Evolutionary conservation across 31 red algal genomes (phyloP), one percentile per base, ranked within the genome.

Genomic region (Odonthalia washingtoniensis): DNA sequence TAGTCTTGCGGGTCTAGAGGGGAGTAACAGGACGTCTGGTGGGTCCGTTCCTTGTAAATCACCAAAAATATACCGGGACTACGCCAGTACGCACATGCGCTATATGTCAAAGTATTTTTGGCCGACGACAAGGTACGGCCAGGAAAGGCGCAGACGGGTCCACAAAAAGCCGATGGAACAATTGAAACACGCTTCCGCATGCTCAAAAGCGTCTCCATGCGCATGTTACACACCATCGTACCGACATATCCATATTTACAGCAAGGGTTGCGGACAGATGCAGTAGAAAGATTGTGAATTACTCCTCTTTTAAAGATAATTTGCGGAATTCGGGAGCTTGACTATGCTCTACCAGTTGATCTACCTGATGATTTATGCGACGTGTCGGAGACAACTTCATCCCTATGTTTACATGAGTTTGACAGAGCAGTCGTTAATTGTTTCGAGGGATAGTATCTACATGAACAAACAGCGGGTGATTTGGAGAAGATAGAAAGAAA

Each of bases 61-160:
- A 4, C 40, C 68, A 1, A 85, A 85, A 30, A 75, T 31, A 3
- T 37, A 26, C 9, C 43, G 67, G 14, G 46, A 85, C 21, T 85
- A 60, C 64, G 35, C 57, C 3, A 9, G 2, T 18, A 53, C 82
- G 2, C 82, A 85, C 0, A 34, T 32, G 16, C 69, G 64, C 44
- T 85, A 85, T 0, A 85, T 74, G 41, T 4, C 36, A 0, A 75
- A 85, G 26, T 75, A 74, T 12, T 85, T 85, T 75, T 85, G 82
- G 82, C 42, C 69, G 3, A 1, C 21, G 3, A 18, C 44, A 1
- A 5, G 12, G 18, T 75, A 2, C 2, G 82, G 5, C 82, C 67
- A 3, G 67, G 82, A 74, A 85, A 42, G 33, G 4, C 39, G 9
- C 33, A 75, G 46, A 1, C 3, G 16, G 68, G 42, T 34, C 66